phyloP scores from a whole-genome alignment of 2,329 filamentous ascomycete genomes.

The Curvularia hawaiiensis region DNA sequence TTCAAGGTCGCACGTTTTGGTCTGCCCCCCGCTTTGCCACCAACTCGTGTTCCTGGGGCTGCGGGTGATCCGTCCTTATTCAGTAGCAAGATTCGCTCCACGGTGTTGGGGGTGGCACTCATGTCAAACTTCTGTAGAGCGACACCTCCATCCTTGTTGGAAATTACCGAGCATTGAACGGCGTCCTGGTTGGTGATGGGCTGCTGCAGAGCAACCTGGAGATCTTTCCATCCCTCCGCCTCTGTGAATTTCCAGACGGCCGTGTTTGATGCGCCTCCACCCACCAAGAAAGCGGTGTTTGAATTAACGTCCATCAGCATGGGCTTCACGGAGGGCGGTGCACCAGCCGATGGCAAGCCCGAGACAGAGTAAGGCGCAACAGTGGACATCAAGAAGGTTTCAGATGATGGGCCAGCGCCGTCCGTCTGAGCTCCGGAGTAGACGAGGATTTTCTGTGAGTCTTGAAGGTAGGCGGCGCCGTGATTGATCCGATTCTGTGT shows the following conservation, averaged over 20 bases:
- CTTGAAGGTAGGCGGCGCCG: slow-evolving; percentile 74
- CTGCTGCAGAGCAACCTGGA: slow-evolving; percentile 66
- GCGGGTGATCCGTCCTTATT: slow-evolving; percentile 61
- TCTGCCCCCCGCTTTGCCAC: slow-evolving; percentile 33
- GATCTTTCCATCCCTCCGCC: slow-evolving; percentile 67
- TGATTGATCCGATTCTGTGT: slow-evolving; percentile 75
- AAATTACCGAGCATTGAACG: slow-evolving; percentile 69
- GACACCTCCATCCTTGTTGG: slow-evolving; percentile 76
- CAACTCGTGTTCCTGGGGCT: slow-evolving; percentile 55
- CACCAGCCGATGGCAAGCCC: slow-evolving; percentile 53
- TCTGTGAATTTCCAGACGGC: slow-evolving; percentile 75
- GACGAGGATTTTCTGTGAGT: slow-evolving; percentile 73
- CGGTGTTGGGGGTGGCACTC: slow-evolving; percentile 72
- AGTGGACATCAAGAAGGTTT: slow-evolving; percentile 76
- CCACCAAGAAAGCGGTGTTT: slow-evolving; percentile 73
- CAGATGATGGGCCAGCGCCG: slow-evolving; percentile 62
- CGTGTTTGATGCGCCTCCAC: slow-evolving; percentile 69
- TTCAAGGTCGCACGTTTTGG: slow-evolving; percentile 61
- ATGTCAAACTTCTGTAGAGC: slow-evolving; percentile 80
- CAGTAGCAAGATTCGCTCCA: slow-evolving; percentile 71
- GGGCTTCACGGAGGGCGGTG: slow-evolving; percentile 69
- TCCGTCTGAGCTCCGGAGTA: slow-evolving; percentile 77
- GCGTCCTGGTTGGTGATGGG: slow-evolving; percentile 65
- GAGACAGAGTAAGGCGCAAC: slow-evolving; percentile 67
- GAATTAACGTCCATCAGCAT: slow-evolving; percentile 77